Evolutionary conservation across 345 rosid species (phyloP), one percentile per base, ranked within the genome.

Genomic region (Salix arbutifolia): DNA sequence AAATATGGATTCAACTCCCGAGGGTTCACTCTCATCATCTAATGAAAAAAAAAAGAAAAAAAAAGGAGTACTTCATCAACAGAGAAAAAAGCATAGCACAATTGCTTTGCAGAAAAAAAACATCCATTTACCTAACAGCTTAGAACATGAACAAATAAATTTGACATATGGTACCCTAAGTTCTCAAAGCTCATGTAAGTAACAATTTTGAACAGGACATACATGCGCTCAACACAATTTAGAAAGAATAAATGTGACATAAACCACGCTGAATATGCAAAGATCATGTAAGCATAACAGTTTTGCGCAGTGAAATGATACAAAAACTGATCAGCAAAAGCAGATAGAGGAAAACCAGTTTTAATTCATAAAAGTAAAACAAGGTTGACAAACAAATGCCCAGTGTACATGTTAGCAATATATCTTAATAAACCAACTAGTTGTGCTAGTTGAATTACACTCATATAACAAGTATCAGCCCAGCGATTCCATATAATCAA

Each of bases 1-100:
- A 91, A 70, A 80, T 89, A 90, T 16, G 99, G 99, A 84, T 96
- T 96, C 80, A 93, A 78, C 73, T 96, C 99, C 82, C 86, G 91
- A 11, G 94, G 91, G 84, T 92, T 90, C 25, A 69, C 86, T 79
- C 84, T 86, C 70, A 62, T 75, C 21, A 77, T 76, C 92, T 90
- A 84, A 38, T 44, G 62, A 48, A 76, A 35, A 73, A 71, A 69
- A 48, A 76, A 30, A 73, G 60, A 66, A 75, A 8, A 75, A 8
- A 61, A 14, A 66, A 30, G 23, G 23, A 52, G 33, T 10, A 21
- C 10, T 74, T 26, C 13, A 62, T 30, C 28, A 79, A 73, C 23
- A 30, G 16, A 38, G 25, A 77, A 26, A 26, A 30, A 25, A 62
- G 64, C 30, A 65, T 44, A 65, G 23, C 60, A 35, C 46, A 61